These are phyloP conservation scores for Cercospora sp. DNA, from an alignment of 2,329 filamentous ascomycete genomes.

Conservation along the genomic window DNA sequence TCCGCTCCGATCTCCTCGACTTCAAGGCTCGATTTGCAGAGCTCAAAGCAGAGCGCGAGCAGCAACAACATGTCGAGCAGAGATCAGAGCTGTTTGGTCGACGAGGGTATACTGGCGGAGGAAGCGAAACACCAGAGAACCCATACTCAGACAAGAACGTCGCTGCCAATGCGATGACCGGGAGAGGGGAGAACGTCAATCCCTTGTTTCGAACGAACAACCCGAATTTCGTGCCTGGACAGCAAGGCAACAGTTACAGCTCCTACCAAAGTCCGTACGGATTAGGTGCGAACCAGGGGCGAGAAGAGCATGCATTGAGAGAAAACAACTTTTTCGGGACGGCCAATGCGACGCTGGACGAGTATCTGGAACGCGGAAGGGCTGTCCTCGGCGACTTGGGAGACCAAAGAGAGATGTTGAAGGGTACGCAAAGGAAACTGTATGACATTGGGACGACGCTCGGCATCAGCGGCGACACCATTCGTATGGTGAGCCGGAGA, in stretches of 20 bases:
- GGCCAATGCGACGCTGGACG: conserved; percentile 83
- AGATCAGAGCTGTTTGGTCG: conserved; percentile 81
- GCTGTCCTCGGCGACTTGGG: conserved; percentile 86
- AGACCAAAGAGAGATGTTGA: conserved; percentile 89
- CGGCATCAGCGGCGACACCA: conserved; percentile 91
- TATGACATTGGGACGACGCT: conserved; percentile 94
- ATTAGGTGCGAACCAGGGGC: conserved; percentile 33
- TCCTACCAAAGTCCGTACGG: conserved; percentile 41
- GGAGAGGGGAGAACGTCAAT: conserved; percentile 37
- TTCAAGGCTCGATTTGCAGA: conserved; percentile 76
- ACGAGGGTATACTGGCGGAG: conserved; percentile 63
- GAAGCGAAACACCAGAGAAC: conserved; percentile 76
- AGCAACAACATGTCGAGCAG: conserved; percentile 50
- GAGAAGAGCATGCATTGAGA: conserved; percentile 80
- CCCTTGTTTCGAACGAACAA: conserved; percentile 41
- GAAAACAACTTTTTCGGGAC: conserved; percentile 85
- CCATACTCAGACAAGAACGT: conserved; percentile 70
- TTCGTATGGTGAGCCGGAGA: conserved; percentile 90
- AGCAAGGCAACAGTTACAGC: conserved; percentile 44
- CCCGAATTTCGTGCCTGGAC: conserved; percentile 38
- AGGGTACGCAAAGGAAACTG: conserved; percentile 85
- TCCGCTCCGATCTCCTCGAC: conserved; percentile 76
- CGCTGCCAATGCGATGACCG: conserved; percentile 27
- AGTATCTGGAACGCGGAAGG: conserved; percentile 88
- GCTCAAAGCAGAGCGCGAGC: conserved; percentile 75